These are phyloP conservation scores for Vaucheria bursata DNA, from an alignment of 352 stramenopile genomes.

Conservation along the genomic window DNA sequence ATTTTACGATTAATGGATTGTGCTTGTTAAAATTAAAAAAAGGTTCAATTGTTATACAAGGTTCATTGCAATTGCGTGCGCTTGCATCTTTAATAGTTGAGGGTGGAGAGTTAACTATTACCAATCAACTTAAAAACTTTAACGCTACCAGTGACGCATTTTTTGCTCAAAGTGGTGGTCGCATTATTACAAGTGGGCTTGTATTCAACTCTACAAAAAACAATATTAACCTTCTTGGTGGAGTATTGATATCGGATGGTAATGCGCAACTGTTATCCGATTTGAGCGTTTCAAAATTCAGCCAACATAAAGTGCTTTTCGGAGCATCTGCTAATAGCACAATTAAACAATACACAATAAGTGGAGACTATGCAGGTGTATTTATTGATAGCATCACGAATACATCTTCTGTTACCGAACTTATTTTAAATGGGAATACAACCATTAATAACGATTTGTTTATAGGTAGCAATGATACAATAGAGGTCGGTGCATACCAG, in stretches of 20 bases:
- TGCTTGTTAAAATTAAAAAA: constrained; percentile 10
- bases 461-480: constrained; percentile 8
- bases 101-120: constrained; percentile 7
- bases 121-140: constrained; percentile 9
- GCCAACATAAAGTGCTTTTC: constrained; percentile 7
- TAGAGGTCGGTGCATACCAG: constrained; percentile 4
- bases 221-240: constrained; percentile 8
- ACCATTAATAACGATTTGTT: constrained; percentile 9
- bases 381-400: constrained; percentile 8
- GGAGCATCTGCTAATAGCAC: constrained; percentile 5
- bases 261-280: constrained; percentile 6
- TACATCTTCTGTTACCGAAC: constrained; percentile 7
- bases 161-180: constrained; percentile 6
- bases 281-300: constrained; percentile 8
- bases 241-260: constrained; percentile 7
- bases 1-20: constrained; percentile 9
- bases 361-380: constrained; percentile 5
- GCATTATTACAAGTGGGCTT: constrained; percentile 7
- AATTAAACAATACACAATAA: constrained; percentile 10
- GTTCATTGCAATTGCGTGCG: constrained; percentile 5
- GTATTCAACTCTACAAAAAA: constrained; percentile 9
- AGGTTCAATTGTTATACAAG: constrained; percentile 8
- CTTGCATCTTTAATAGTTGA: constrained; percentile 8
- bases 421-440: constrained; percentile 9
- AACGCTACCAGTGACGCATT: constrained; percentile 5